Base-by-base conservation (phyloP, 495 filamentous ascomycete species). In the Viridothelium virens region DNA sequence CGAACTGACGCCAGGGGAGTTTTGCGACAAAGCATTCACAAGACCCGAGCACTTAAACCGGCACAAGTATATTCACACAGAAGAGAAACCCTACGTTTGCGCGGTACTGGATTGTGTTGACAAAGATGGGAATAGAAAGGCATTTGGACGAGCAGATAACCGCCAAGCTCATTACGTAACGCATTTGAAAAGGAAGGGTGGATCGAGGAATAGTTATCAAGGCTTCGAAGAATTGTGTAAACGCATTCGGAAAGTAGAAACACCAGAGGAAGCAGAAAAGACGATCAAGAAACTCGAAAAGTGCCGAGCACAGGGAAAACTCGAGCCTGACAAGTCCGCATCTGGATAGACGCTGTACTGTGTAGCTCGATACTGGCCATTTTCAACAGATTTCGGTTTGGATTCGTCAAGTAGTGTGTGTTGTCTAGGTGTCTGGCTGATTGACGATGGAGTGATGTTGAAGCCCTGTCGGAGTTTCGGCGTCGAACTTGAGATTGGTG, bases 281-380 rank as follows among this genome's bases (percentile, higher is more conserved):
- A 33, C 18, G 31, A 59, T 36, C 53, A 59, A 59, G 36, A 59
- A 59, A 36, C 53, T 59, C 6, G 53, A 59, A 36, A 59, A 59
- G 14, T 4, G 25, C 53, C 7, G 31, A 59, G 53, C 53, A 3
- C 5, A 59, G 31, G 53, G 53, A 9, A 59, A 59, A 59, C 36
- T 34, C 53, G 5, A 36, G 9, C 18, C 53, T 9, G 25, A 33
- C 33, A 36, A 33, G 31, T 36, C 53, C 5, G 6, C 11, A 10
- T 59, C 53, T 59, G 10, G 53, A 59, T 34, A 9, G 7, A 18
- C 18, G 16, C 1, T 44, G 7, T 44, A 44, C 41, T 53, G 14
- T 59, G 7, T 9, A 4, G 25, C 25, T 18, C 18, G 7, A 9
- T 18, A 7, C 18, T 4, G 14, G 2, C 14, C 11, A 59, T 9